These are phyloP conservation scores for Fraxinus americana DNA, from an alignment of 257 asterid genomes.

Conservation along the genomic window DNA sequence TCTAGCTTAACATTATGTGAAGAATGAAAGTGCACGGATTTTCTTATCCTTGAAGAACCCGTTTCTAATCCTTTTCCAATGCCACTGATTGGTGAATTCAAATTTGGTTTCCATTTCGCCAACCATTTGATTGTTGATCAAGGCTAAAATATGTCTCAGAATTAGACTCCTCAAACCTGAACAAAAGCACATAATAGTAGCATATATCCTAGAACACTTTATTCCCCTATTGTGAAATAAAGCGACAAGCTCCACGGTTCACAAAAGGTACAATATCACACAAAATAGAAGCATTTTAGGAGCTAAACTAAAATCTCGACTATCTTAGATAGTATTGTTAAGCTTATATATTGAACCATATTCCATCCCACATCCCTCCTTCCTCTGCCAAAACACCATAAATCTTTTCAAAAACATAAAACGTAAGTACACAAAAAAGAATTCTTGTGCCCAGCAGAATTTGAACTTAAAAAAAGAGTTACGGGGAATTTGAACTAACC, in stretches of 20 bases:
- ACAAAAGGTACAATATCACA: too few relatives aligned
- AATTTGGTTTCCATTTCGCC: not conserved
- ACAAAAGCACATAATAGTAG: not conserved
- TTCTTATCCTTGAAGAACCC: slow-evolving; percentile 33
- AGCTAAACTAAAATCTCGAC: too few relatives aligned
- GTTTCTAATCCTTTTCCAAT: slow-evolving; percentile 6
- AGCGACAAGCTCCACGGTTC: too few relatives aligned
- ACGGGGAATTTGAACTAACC: slow-evolving; percentile 27
- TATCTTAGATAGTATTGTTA: too few relatives aligned
- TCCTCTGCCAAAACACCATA: too few relatives aligned
- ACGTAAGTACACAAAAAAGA: not conserved
- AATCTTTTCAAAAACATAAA: not conserved
- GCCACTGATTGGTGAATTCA: too few relatives aligned
- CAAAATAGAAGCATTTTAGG: too few relatives aligned
- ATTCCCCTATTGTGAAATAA: slow-evolving; percentile 7
- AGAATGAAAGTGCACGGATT: slow-evolving; percentile 19
- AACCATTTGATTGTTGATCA: not conserved
- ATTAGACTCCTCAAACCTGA: slow-evolving; percentile 50
- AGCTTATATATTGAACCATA: too few relatives aligned
- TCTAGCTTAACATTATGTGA: slow-evolving; percentile 19
- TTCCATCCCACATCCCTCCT: not conserved
- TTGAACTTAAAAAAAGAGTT: not conserved
- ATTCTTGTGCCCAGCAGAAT: not conserved
- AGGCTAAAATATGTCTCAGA: slow-evolving; percentile 36
- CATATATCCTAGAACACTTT: too few relatives aligned